Base-by-base conservation (phyloP, 2,329 filamentous ascomycete genomes). In the Xylaria sp. region DNA sequence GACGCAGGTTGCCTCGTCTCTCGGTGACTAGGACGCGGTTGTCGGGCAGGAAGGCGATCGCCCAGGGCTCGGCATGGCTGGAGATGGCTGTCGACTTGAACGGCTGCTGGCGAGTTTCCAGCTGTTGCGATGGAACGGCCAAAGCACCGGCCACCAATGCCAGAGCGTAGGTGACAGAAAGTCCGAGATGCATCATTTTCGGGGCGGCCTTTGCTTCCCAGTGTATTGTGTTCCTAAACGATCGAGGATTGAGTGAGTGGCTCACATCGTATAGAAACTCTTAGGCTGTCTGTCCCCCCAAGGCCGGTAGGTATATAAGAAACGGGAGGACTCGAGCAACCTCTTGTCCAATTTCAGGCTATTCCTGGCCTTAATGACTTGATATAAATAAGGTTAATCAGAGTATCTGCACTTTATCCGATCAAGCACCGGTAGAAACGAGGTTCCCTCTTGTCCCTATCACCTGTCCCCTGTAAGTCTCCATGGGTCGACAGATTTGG, bases 1-100 rank as follows among this genome's bases (percentile, higher is more conserved):
- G 58, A 48, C 40, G 53, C 35, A 61, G 47, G 47, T 61, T 61
- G 31, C 58, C 58, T 40, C 58, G 58, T 41, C 58, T 46, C 53
- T 61, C 58, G 40, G 53, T 61, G 40, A 61, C 46, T 40, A 61
- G 58, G 53, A 61, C 11, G 27, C 58, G 52, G 40, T 52, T 57
- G 40, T 61, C 58, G 11, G 58, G 58, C 27, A 61, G 33, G 53
- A 61, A 61, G 47, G 58, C 58, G 25, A 61, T 47, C 23, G 58
- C 58, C 58, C 58, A 61, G 35, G 58, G 58, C 40, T 61, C 58
- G 40, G 58, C 33, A 48, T 56, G 58, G 47, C 1, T 11, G 53
- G 58, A 56, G 58, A 61, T 61, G 40, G 25, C 58, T 40, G 58
- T 61, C 53, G 58, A 61, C 41, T 41, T 57, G 33, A 61, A 61